A percentile compares a stretch with the other conserved stretches of the same genome.
Conservation (phyloP, 345 rosid genomes). For the Cardamine occulta region DNA sequence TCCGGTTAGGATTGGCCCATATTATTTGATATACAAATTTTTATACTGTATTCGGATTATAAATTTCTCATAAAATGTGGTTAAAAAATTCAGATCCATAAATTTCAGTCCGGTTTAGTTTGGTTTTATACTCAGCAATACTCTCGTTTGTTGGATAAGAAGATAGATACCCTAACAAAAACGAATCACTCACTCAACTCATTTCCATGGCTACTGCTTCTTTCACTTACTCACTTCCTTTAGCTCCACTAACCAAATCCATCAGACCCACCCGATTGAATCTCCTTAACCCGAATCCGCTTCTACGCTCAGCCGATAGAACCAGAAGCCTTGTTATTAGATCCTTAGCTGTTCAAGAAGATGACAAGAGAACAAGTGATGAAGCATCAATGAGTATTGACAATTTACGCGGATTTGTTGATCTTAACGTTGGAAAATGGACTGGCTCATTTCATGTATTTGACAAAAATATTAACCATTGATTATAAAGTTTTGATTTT, state of each 20-base stretch:
- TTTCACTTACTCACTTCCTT: constrained; percentile 39
- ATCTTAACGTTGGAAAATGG: constrained; percentile 82
- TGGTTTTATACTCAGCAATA: neutral
- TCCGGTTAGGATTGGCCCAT: too few species aligned
- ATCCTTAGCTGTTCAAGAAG: constrained; percentile 45
- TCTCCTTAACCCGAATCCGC: neutral
- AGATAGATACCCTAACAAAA: neutral
- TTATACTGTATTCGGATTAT: too few species aligned
- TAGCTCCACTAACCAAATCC: constrained; percentile 40
- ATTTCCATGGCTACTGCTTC: constrained; percentile 48
- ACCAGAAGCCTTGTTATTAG: constrained; percentile 43
- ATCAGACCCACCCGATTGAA: constrained; percentile 14
- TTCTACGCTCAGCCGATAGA: constrained; percentile 31
- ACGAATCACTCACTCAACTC: neutral
- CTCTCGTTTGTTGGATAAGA: constrained; percentile 27
- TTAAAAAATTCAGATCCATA: neutral
- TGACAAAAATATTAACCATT: neutral
- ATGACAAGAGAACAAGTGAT: constrained; percentile 40
- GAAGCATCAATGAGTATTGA: constrained; percentile 73
- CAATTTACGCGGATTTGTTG: constrained; percentile 66
- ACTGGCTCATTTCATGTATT: constrained; percentile 74
- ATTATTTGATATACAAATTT: too few species aligned
- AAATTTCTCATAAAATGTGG: neutral
- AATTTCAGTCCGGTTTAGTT: neutral
- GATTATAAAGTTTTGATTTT: neutral